These are phyloP conservation scores for Globisporangium middletonii DNA, from an alignment of 352 stramenopile genomes.

Conservation along the genomic window DNA sequence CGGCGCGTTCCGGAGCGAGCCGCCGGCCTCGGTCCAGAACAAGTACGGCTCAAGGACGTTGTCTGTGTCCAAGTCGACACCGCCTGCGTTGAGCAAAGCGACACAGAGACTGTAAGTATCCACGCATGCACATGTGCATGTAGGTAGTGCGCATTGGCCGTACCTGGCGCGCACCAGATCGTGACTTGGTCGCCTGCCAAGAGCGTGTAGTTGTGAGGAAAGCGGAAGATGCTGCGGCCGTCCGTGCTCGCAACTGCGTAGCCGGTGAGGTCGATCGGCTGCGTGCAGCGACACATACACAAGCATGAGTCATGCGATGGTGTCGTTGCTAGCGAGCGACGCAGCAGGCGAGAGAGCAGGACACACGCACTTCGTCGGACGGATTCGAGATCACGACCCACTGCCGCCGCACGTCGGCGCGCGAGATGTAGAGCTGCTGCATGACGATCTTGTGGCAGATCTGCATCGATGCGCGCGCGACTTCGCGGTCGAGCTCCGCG, in stretches of 20 bases:
- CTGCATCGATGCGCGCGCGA: constrained; percentile 72
- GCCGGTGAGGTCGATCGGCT: constrained; percentile 61
- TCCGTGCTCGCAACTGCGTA: constrained; percentile 48
- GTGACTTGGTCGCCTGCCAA: constrained; percentile 74
- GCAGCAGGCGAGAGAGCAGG: neutral
- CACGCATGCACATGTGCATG: neutral
- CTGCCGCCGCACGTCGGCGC: constrained; percentile 59
- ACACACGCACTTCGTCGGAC: constrained; percentile 34
- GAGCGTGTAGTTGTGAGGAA: constrained; percentile 64
- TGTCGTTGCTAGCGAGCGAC: neutral
- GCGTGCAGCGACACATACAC: neutral
- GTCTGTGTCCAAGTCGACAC: constrained; percentile 62
- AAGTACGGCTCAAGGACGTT: constrained; percentile 76
- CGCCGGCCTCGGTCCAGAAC: constrained; percentile 64
- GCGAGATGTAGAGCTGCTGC: constrained; percentile 84
- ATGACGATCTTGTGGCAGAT: constrained; percentile 83
- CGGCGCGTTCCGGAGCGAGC: constrained; percentile 44
- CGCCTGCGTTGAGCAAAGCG: constrained; percentile 4
- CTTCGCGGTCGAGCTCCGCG: constrained; percentile 51
- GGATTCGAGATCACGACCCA: constrained; percentile 84
- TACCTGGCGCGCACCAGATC: constrained; percentile 67
- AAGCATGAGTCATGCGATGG: neutral
- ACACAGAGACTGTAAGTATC: neutral
- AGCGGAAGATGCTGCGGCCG: constrained; percentile 46
- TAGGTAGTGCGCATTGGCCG: neutral